Base-by-base conservation (phyloP, 257 asterid species). In the Lycium barbarum region DNA sequence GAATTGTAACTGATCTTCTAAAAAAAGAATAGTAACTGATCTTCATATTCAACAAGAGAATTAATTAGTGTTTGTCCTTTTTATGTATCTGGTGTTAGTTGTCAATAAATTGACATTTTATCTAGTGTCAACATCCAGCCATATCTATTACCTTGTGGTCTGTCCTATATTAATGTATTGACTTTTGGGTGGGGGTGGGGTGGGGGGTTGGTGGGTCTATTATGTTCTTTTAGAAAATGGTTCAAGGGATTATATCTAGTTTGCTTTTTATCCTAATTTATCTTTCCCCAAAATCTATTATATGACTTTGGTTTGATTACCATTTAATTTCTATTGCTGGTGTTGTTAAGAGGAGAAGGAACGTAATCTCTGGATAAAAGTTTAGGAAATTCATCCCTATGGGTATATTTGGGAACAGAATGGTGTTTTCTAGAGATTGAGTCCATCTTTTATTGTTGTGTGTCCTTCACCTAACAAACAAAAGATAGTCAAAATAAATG, bases 191-290 rank as follows among this genome's bases (percentile, higher is more conserved):
- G 62, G 43, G 40, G 8, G 5, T 6, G 9, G 81, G 81, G 10
- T 51, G 55, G 55, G 12, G 55, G 55, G 55, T 1, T 10, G 49
- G 4, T 78, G 81, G 62, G 81, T 49, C 43, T 20, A 49, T 20
- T 55, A 74, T 53, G 65, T 78, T 38, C 47, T 78, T 76, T 15
- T 53, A 78, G 65, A 26, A 53, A 74, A 26, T 78, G 33, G 51
- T 53, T 53, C 15, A 55, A 53, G 26, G 82, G 63, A 78, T 78
- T 14, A 53, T 53, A 53, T 78, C 45, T 0, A 15, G 49, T 9
- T 14, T 78, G 13, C 14, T 33, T 17, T 17, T 78, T 53, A 78
- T 53, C 82, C 82, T 7, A 26, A 78, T 53, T 33, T 35, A 2
- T 78, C 33, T 78, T 14, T 14, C 1, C 82, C 49, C 63, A 14